Conservation (phyloP, 352 stramenopile species). For the Pythium brachiatum region DNA sequence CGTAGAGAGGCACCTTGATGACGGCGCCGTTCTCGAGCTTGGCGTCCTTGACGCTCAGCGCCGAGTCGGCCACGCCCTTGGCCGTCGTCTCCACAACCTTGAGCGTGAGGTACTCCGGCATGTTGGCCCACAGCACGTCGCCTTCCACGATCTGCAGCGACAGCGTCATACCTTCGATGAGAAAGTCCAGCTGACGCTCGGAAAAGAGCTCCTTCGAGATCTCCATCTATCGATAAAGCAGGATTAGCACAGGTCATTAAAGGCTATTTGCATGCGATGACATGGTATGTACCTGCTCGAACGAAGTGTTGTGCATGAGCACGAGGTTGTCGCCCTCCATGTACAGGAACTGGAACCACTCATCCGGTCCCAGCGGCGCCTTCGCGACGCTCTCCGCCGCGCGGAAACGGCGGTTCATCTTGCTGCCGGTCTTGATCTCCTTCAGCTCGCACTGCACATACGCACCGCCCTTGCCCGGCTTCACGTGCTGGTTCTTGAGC, state of each 20-base stretch:
- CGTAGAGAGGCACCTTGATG: slow-evolving; percentile 83
- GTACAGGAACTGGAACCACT: slow-evolving; percentile 85
- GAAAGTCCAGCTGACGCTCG: slow-evolving; percentile 69
- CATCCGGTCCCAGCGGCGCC: slow-evolving; percentile 64
- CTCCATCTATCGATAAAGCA: slow-evolving; percentile 60
- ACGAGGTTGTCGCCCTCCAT: slow-evolving; percentile 72
- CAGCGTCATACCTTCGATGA: slow-evolving; percentile 76
- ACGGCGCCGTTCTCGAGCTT: slow-evolving; percentile 75
- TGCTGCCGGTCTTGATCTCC: slow-evolving; percentile 85
- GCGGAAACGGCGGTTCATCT: slow-evolving; percentile 81
- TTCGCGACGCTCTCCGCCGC: slow-evolving; percentile 79
- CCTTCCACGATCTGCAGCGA: slow-evolving; percentile 84
- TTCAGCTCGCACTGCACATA: slow-evolving; percentile 85
- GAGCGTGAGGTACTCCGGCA: slow-evolving; percentile 79
- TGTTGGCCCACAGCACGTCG: slow-evolving; percentile 83
- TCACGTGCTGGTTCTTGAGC: slow-evolving; percentile 82
- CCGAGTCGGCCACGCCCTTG: slow-evolving; percentile 73
- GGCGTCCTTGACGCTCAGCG: slow-evolving; percentile 80
- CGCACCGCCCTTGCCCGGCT: slow-evolving; percentile 80
- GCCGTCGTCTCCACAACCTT: slow-evolving; percentile 75
- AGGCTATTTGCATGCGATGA: background rate
- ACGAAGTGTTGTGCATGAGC: slow-evolving; percentile 80
- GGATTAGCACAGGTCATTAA: background rate
- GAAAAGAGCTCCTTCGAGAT: slow-evolving; percentile 68
- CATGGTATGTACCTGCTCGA: slow-evolving; percentile 59